Percentiles rank a stretch among this genome's conserved stretches.
Evolutionary conservation across 768 basidiomycete species (phyloP).

Genomic region (Terana coerulea): DNA sequence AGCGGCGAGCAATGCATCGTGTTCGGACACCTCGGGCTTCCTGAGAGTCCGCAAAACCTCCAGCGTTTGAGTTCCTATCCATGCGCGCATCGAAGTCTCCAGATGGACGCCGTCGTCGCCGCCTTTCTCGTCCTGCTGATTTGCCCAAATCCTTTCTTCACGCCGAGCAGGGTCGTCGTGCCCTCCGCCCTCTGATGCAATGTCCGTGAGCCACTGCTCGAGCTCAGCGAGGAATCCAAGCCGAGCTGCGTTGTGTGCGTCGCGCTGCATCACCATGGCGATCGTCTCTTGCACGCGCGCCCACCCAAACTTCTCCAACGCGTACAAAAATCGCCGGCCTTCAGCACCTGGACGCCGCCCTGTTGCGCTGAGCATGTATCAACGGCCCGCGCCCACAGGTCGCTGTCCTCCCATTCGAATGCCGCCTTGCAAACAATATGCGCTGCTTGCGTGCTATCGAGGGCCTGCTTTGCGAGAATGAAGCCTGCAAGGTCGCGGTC

Average conservation of each 20-base stretch:
- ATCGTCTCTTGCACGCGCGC: background rate
- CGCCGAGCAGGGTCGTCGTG: too few relatives aligned
- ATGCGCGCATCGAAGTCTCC: too few relatives aligned
- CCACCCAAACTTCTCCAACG: conserved; percentile 12
- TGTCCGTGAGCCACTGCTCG: too few relatives aligned
- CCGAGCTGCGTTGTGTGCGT: background rate
- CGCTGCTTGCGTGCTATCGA: background rate
- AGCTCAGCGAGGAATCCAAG: conserved; percentile 4
- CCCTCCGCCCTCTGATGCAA: too few relatives aligned
- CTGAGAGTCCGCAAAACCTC: background rate
- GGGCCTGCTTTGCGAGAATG: background rate
- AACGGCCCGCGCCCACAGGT: conserved; percentile 11
- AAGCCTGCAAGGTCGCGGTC: conserved; percentile 8
- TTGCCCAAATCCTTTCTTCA: too few relatives aligned
- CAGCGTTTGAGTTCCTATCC: too few relatives aligned
- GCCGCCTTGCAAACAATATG: conserved; percentile 10
- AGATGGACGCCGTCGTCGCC: too few relatives aligned
- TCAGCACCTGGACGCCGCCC: background rate
- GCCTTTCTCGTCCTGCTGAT: too few relatives aligned
- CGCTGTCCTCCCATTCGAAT: background rate
- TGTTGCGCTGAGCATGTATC: background rate
- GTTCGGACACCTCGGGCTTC: background rate
- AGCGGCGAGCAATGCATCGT: background rate
- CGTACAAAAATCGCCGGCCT: too few relatives aligned
- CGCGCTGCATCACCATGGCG: too few relatives aligned